phyloP scores from a whole-genome alignment of 768 basidiomycete species.

The Auricularia auricula-judae region DNA sequence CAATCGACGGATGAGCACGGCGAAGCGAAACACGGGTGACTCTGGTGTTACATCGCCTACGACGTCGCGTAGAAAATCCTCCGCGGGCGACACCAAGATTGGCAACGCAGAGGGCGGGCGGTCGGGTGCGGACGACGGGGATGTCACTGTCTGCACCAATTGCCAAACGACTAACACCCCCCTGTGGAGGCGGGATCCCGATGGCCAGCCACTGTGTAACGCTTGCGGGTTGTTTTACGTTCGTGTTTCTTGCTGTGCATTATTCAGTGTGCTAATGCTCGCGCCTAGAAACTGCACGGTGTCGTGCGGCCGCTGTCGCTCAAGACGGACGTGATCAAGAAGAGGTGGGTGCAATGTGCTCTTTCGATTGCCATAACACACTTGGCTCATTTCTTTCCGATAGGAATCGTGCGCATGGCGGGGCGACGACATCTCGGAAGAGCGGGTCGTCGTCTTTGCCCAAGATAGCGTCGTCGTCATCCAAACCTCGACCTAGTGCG shows the following conservation, averaged over 20 bases:
- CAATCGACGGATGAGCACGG: not conserved
- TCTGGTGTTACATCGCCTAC: not conserved
- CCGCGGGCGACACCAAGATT: slow-evolving; percentile 1
- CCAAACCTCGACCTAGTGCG: slow-evolving; percentile 40
- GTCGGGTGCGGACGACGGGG: slow-evolving; percentile 47
- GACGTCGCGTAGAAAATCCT: not conserved
- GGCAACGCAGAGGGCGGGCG: not conserved
- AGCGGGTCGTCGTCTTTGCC: slow-evolving; percentile 41
- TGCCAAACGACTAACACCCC: slow-evolving; percentile 95
- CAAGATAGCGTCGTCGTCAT: slow-evolving; percentile 65
- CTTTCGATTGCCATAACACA: slow-evolving; percentile 6
- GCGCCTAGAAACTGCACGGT: slow-evolving; percentile 78
- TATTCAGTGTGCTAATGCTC: not conserved
- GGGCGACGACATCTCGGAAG: slow-evolving; percentile 59
- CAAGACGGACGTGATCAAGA: slow-evolving; percentile 97
- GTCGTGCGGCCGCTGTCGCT: slow-evolving; percentile 89
- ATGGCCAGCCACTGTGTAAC: slow-evolving; percentile 86
- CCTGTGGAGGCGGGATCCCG: slow-evolving; percentile 84
- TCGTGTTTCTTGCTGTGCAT: slow-evolving; percentile 24
- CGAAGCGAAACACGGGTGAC: slow-evolving; percentile 3
- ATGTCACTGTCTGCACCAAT: slow-evolving; percentile 81
- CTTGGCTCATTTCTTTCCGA: slow-evolving; percentile 3
- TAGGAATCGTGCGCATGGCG: slow-evolving; percentile 75
- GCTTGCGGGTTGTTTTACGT: slow-evolving; percentile 91
- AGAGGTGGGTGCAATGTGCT: slow-evolving; percentile 42